phyloP scores from a whole-genome alignment of 2,329 filamentous ascomycete species.

The Trichothecium sympodiale region DNA sequence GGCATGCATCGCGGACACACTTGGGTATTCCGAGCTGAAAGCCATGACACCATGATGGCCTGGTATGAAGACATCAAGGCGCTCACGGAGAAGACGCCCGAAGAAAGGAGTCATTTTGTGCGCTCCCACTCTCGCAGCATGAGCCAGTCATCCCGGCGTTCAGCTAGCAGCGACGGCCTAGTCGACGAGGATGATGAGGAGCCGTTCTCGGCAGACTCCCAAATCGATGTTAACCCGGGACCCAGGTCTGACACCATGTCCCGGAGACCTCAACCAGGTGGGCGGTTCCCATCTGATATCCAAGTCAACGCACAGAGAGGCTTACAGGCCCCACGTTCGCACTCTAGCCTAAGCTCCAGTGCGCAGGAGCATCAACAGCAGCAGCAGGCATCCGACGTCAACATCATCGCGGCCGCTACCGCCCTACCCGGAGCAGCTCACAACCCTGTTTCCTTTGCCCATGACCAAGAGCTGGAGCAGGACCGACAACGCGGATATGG shows the following conservation, averaged over 20 bases:
- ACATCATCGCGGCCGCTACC: conserved; percentile 47
- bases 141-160: conserved; percentile 53
- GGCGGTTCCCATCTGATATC: conserved; percentile 91
- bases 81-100: conserved; percentile 77
- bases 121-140: conserved; percentile 68
- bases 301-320: conserved; percentile 68
- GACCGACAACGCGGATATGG: conserved; percentile 28
- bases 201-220: conserved; percentile 45
- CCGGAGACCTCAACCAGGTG: conserved; percentile 78
- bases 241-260: conserved; percentile 39
- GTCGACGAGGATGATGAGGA: conserved; percentile 64
- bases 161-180: conserved; percentile 63
- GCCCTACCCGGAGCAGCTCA: conserved; percentile 28
- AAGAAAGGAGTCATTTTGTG: conserved; percentile 81
- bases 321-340: conserved; percentile 69
- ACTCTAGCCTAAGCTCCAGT: conserved; percentile 71
- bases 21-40: conserved; percentile 62
- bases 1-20: conserved; percentile 75
- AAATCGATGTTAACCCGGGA: conserved; percentile 30
- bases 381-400: conserved; percentile 32
- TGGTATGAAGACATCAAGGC: conserved; percentile 92
- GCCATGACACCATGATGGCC: conserved; percentile 88
- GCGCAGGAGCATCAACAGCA: conserved; percentile 21
- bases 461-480: conserved; percentile 21
- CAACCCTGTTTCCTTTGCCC: conserved; percentile 13